Conservation (phyloP, 2,329 filamentous ascomycete species). For the Lojkania enalia region DNA sequence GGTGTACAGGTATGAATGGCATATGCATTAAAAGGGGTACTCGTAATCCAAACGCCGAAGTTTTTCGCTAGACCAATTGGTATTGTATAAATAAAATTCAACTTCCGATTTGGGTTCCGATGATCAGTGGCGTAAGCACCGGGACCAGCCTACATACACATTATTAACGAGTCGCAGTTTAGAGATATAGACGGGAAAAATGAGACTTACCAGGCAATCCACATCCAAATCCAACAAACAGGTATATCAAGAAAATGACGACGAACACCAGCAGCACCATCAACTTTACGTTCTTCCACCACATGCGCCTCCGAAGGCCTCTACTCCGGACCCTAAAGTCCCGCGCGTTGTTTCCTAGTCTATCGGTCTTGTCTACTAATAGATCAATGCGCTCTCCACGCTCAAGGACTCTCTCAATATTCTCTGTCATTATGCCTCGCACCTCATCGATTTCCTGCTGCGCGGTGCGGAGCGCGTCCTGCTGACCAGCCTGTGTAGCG, state of each 20-base stretch:
- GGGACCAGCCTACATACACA: background rate
- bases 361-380: slow-evolving; percentile 94
- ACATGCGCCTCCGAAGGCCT: slow-evolving; percentile 90
- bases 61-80: slow-evolving; percentile 2
- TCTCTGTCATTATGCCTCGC: slow-evolving; percentile 90
- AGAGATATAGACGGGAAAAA: background rate
- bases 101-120: background rate
- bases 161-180: background rate
- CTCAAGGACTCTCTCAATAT: slow-evolving; percentile 88
- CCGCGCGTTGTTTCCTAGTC: slow-evolving; percentile 81
- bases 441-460: slow-evolving; percentile 92
- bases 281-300: slow-evolving; percentile 99
- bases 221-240: slow-evolving; percentile 73
- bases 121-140: background rate
- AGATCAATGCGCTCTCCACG: slow-evolving; percentile 88
- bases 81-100: slow-evolving; percentile 5
- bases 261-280: slow-evolving; percentile 80
- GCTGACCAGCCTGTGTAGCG: slow-evolving; percentile 68
- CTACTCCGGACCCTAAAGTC: slow-evolving; percentile 89
- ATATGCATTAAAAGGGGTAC: too few species aligned
- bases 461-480: slow-evolving; percentile 82
- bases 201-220: slow-evolving; percentile 59
- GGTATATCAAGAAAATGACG: slow-evolving; percentile 70
- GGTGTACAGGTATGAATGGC: too few species aligned
- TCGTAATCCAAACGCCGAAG: too few species aligned